A percentile compares a stretch with the other conserved stretches of the same genome.
Evolutionary conservation across 1,139 yeast genomes (phyloP).

Genomic region (Maudiozyma humilis): DNA sequence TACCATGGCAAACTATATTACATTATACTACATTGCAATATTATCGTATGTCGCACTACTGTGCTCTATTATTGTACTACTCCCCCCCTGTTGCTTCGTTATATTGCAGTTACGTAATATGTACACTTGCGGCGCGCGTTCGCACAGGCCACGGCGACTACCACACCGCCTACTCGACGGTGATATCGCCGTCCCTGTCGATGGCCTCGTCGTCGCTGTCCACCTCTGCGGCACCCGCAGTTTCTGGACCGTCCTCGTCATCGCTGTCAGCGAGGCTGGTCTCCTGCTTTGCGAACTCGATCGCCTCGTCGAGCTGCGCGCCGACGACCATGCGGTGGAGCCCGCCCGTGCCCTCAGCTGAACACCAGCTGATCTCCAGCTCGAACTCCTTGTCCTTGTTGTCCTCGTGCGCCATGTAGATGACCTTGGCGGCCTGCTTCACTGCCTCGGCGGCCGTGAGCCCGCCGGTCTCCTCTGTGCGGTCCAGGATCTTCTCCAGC

Average conservation of each 20-base stretch:
- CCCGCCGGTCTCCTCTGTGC: conserved; percentile 24
- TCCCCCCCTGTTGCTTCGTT: too few relatives aligned
- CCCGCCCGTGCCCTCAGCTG: conserved; percentile 70
- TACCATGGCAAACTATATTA: too few relatives aligned
- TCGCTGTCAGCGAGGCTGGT: conserved; percentile 45
- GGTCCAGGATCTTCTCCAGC: conserved; percentile 62
- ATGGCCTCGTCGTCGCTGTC: conserved; percentile 5
- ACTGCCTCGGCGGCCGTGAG: conserved; percentile 75
- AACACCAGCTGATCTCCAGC: conserved; percentile 86
- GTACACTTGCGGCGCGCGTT: too few relatives aligned
- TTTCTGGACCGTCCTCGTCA: conserved; percentile 37
- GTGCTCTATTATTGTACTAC: too few relatives aligned
- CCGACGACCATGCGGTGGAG: conserved; percentile 72
- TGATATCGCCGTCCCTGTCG: conserved; percentile 21
- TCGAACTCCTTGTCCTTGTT: conserved; percentile 96
- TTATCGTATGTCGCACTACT: too few relatives aligned
- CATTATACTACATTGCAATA: too few relatives aligned
- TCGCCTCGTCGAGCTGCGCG: conserved; percentile 72
- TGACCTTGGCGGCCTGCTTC: conserved; percentile 87
- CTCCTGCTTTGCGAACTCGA: conserved; percentile 71
- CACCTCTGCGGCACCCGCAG: conserved; percentile 7
- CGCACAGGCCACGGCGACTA: too few relatives aligned
- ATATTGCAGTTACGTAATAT: too few relatives aligned
- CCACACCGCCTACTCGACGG: conserved; percentile 4
- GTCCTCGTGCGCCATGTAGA: conserved; percentile 92